A percentile compares a stretch with the other conserved stretches of the same genome.
Evolutionary conservation across 495 filamentous ascomycete species (phyloP).

Genomic region (Coniosporium apollinis): DNA sequence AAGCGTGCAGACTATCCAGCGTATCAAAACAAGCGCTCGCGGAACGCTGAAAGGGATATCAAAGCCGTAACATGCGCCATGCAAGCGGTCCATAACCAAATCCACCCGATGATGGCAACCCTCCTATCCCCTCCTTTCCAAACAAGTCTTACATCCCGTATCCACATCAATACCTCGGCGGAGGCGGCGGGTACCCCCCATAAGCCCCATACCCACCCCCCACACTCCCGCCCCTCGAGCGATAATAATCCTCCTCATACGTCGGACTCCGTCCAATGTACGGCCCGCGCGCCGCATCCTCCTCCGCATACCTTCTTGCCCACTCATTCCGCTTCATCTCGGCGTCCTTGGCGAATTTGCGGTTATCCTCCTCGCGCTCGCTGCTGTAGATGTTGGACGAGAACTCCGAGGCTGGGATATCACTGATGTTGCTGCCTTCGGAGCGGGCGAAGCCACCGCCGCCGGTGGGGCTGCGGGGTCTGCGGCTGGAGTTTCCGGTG

Average conservation of each 20-base stretch:
- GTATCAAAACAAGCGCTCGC: too few species aligned
- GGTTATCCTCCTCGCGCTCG: not conserved
- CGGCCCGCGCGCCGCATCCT: too few species aligned
- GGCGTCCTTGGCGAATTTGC: not conserved
- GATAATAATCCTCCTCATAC: not conserved
- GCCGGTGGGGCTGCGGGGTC: constrained; percentile 10
- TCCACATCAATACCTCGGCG: not conserved
- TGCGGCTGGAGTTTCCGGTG: not conserved
- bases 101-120: too few species aligned
- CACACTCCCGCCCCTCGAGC: not conserved
- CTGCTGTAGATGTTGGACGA: not conserved
- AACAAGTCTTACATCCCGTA: too few species aligned
- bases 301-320: not conserved
- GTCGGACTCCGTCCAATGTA: too few species aligned
- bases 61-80: too few species aligned
- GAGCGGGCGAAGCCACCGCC: constrained; percentile 14
- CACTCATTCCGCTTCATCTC: not conserved
- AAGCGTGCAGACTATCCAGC: too few species aligned
- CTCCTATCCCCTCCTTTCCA: too few species aligned
- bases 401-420: not conserved
- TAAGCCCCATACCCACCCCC: not conserved
- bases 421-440: not conserved
- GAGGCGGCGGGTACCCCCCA: not conserved
- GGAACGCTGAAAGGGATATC: too few species aligned
- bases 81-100: too few species aligned